These are phyloP conservation scores for Spencermartinsiella europaea DNA, from an alignment of 805 yeast genomes.

Conservation along the genomic window DNA sequence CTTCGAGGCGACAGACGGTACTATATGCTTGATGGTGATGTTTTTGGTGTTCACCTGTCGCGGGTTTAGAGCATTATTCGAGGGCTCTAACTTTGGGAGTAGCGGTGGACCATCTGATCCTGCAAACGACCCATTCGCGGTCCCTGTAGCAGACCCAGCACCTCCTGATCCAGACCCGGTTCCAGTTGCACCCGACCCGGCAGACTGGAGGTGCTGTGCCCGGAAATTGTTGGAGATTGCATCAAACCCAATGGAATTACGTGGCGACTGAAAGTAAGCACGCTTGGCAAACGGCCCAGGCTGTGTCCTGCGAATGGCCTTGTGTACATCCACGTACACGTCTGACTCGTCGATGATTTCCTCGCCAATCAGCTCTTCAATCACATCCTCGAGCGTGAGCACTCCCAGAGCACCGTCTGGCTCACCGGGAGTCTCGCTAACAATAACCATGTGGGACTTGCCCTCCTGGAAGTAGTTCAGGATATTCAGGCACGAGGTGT, in stretches of 20 bases:
- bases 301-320: constrained; percentile 58
- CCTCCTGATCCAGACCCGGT: neutral
- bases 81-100: constrained; percentile 41
- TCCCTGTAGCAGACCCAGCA: neutral
- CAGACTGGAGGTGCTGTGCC: neutral
- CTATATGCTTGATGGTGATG: constrained; percentile 52
- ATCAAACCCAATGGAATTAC: constrained; percentile 9
- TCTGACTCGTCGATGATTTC: constrained; percentile 96
- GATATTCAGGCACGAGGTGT: constrained; percentile 89
- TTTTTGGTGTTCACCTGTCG: constrained; percentile 54
- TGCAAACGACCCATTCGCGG: neutral
- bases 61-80: constrained; percentile 67
- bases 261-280: neutral
- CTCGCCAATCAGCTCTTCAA: constrained; percentile 95
- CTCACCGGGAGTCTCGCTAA: constrained; percentile 76
- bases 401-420: constrained; percentile 78
- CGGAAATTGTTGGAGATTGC: neutral
- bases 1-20: neutral
- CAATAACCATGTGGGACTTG: constrained; percentile 94
- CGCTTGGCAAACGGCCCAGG: constrained; percentile 34
- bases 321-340: constrained; percentile 85
- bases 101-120: neutral
- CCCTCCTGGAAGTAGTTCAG: constrained; percentile 97
- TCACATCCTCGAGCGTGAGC: constrained; percentile 92
- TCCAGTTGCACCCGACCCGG: neutral